phyloP scores from a whole-genome alignment of 768 basidiomycete genomes.

The Hericium rajendrae region DNA sequence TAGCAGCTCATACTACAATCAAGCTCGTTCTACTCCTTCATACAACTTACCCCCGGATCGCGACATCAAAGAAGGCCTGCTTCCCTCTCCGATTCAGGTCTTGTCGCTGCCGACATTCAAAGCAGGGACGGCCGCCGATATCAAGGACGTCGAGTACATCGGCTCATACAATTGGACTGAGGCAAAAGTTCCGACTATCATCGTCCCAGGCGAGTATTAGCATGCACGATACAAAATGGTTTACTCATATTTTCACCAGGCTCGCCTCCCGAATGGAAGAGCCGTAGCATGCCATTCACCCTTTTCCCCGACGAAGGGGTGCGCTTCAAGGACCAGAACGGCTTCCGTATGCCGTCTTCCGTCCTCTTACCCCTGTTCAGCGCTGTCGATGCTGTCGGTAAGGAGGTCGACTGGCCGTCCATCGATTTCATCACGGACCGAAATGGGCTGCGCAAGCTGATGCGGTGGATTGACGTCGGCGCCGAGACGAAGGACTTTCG shows the following conservation, averaged over 20 bases:
- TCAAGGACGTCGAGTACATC: neutral
- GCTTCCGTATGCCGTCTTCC: neutral
- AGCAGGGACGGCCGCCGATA: neutral
- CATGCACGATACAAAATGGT: neutral
- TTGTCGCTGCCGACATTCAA: neutral
- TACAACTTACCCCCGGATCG: neutral
- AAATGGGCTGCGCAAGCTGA: neutral
- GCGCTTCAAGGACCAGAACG: neutral
- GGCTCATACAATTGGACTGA: neutral
- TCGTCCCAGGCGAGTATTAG: neutral
- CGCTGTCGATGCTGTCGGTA: slow-evolving; percentile 1
- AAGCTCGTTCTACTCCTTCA: too few relatives aligned
- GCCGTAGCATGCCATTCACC: neutral
- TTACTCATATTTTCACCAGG: neutral
- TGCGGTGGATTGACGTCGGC: neutral
- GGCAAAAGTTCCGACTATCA: neutral
- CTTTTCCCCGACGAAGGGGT: neutral
- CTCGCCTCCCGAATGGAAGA: neutral
- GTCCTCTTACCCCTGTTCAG: neutral
- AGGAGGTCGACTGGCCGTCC: neutral
- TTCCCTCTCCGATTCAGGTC: neutral
- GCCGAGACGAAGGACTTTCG: neutral
- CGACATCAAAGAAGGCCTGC: neutral
- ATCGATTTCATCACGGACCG: neutral
- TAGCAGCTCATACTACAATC: too few relatives aligned